Evolutionary conservation across 345 rosid genomes (phyloP).

Genomic region (Pistacia integerrima): DNA sequence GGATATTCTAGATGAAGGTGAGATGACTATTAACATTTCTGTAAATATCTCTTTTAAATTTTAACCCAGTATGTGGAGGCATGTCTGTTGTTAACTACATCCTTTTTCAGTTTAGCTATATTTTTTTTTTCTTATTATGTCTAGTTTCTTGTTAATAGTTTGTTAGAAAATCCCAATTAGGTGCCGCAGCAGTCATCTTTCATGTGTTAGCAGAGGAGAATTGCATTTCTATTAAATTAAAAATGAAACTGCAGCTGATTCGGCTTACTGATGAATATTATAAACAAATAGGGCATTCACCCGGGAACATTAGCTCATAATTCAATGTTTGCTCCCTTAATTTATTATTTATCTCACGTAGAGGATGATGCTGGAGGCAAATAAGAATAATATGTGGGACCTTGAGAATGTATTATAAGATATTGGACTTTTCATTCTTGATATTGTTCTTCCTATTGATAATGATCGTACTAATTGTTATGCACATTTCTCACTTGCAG

Average conservation of each 20-base stretch:
- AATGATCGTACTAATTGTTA: background rate
- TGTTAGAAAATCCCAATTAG: background rate
- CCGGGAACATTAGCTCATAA: background rate
- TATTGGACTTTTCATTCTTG: background rate
- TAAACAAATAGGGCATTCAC: background rate
- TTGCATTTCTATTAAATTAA: background rate
- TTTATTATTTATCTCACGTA: background rate
- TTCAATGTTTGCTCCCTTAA: background rate
- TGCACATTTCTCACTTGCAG: background rate
- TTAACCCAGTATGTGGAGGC: background rate
- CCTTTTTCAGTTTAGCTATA: background rate
- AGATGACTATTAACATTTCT: background rate
- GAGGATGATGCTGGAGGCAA: background rate
- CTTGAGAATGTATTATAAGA: conserved; percentile 2
- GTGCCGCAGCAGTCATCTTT: background rate
- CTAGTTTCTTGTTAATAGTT: background rate
- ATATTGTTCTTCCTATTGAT: background rate
- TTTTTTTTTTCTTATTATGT: background rate
- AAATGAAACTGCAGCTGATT: background rate
- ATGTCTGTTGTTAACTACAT: background rate
- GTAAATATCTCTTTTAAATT: background rate
- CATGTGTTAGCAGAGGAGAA: background rate
- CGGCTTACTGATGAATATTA: background rate
- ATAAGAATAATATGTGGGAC: background rate
- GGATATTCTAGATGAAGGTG: background rate